phyloP scores from a whole-genome alignment of 768 basidiomycete genomes.

The Leccinum incarnatum region DNA sequence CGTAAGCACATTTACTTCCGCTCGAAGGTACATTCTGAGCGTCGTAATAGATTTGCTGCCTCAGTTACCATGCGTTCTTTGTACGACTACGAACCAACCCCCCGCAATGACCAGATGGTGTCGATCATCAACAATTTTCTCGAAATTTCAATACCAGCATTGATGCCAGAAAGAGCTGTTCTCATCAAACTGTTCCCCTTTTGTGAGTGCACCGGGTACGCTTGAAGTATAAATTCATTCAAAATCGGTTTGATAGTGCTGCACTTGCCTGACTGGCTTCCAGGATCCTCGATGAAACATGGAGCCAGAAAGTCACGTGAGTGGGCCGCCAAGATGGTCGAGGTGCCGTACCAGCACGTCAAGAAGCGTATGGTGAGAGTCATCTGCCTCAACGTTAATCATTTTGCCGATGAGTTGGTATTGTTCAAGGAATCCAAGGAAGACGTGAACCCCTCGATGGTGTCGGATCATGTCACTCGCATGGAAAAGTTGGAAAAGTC shows the following conservation, averaged over 20 bases:
- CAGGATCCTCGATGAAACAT: constrained; percentile 14
- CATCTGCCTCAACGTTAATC: background rate
- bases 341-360: constrained; percentile 15
- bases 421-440: constrained; percentile 7
- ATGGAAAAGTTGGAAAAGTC: constrained; percentile 8
- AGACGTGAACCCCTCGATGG: constrained; percentile 8
- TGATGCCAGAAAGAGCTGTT: constrained; percentile 13
- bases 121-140: constrained; percentile 9
- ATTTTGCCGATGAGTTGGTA: background rate
- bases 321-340: constrained; percentile 8
- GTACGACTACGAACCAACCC: constrained; percentile 22
- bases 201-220: constrained; percentile 2
- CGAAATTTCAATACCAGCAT: background rate
- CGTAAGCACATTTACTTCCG: background rate
- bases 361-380: constrained; percentile 9
- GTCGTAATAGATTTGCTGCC: constrained; percentile 28
- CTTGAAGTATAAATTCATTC: background rate
- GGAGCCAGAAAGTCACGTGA: constrained; percentile 10
- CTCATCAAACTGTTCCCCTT: constrained; percentile 17
- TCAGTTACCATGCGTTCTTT: constrained; percentile 25
- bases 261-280: constrained; percentile 28
- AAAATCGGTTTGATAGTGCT: constrained; percentile 15
- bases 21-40: background rate
- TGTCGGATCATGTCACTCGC: constrained; percentile 12
- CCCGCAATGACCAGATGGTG: constrained; percentile 16